Base-by-base conservation (phyloP, 768 basidiomycete species). In the Mycena rosella region DNA sequence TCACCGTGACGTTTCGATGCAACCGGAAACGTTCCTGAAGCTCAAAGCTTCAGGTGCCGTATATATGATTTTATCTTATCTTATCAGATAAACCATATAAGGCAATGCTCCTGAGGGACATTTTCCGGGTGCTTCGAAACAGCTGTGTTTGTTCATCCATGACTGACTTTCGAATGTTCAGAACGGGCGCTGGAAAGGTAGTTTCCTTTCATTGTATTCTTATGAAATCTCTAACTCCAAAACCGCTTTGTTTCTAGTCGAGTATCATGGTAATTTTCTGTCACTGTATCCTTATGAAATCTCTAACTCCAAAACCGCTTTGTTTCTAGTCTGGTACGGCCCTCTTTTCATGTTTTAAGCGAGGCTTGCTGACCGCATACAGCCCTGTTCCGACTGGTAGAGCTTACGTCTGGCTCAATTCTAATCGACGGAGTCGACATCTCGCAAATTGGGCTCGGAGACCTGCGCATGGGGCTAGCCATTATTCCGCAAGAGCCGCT, bases 181-280 rank as follows among this genome's bases (percentile, higher is more conserved):
- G 88, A 73, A 96, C 95, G 20, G 95, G 95, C 54, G 95, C 95
- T 0, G 95, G 95, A 42, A 95, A 97, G 79, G 93, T 58, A 56
- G 4, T 51, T 8, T 22, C 26, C 14, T 26, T 51, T 58, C 7
- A 17, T 27, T 47, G 5, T 42, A 3, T 34, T 47, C 32, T 48
- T 18, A 15, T n/a, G 44, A n/a, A 47, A 32, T 34, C 27, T 38
- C n/a, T n/a, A n/a, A 48, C 52, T 45, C 32, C n/a, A n/a, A 91
- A 81, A 70, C 7, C 47, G 14, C 42, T 14, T 7, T 45, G 91
- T 48, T 75, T 66, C 42, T 44, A 22, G 57, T 20, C 91, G 20
- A 93, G 93, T 1, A 91, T 98, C 65, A 93, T 97, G 92, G 91
- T 60, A 58, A 11, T 24, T 11, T 34, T 42, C 14, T 38, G 49